Base-by-base conservation (phyloP, 768 basidiomycete species). In the Thelephora ganbajun region DNA sequence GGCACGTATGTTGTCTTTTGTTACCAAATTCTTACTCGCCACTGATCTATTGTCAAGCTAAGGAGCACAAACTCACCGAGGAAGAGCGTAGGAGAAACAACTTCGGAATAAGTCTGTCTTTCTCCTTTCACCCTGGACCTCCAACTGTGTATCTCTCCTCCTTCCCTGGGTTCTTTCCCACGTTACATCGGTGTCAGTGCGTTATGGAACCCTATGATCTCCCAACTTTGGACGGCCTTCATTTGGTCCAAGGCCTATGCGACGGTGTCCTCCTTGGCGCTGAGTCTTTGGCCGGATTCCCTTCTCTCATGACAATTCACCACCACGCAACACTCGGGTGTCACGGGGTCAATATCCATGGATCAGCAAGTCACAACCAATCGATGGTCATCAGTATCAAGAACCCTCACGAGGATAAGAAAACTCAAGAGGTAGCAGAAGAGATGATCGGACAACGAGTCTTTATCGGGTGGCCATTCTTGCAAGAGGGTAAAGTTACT, bases 291-390 rank as follows among this genome's bases (percentile, higher is more conserved):
- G 91, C 96, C 0, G 96, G 96, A 9, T 99, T 99, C 74, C 94
- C 96, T 0, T 94, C 96, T 1, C 73, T 98, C 26, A 76, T 93
- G 51, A 96, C 93, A 0, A 71, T 98, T 6, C 87, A 86, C 0
- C 75, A 90, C 57, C 77, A 74, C 0, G 80, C 83, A 11, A 66
- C 69, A 20, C 69, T 98, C 19, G 91, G 82, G 13, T 74, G 78
- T 63, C 94, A 98, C 57, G 79, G 83, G 18, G 92, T 98, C 55
- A 96, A 92, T 58, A 81, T 98, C 11, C 94, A 98, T 61, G 88
- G 89, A 46, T 68, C 79, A 0, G 93, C 94, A 59, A 88, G 80
- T 53, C 74, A 82, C 33, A 94, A 94, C 67, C 89, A 93, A 64
- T 92, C 89, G 2, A 92, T 99, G 81, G 69, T 98, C 45, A 73